Evolutionary conservation across 441 rosid species (phyloP), one percentile per base, ranked within the genome.

Genomic region (Arabidopsis hybrid): DNA sequence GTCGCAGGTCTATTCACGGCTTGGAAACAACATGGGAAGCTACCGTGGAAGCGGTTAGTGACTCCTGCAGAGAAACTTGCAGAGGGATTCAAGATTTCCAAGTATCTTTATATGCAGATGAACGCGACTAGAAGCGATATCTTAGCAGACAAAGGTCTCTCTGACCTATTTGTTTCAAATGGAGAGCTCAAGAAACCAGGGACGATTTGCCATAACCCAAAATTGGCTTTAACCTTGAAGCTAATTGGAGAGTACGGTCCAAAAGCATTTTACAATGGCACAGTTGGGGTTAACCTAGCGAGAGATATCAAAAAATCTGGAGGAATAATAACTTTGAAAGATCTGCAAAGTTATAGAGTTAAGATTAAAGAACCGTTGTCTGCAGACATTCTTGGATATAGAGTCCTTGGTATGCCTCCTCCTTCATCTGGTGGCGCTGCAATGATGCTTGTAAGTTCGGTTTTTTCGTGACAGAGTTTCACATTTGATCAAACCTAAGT

Each of bases 351-450:
- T 7, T 89, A 89, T 31, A 73, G 45, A 76, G 89, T 83, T 21
- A 83, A 77, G 67, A 67, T 77, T 4, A 84, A 66, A 14, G 47
- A 84, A 52, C 85, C 91, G 0, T 14, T 85, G 16, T 61, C 82
- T 4, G 38, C 75, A 9, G 53, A 83, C 3, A 14, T 88, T 80
- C 69, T 76, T 9, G 92, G 88, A 57, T 80, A 79, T n/a, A 14
- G 72, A 65, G 38, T 89, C 12, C 71, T 86, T 1, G 73, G 88
- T 60, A 88, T 86, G 91, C 92, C 90, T 34, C 90, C 95, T 17
- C 92, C 95, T 70, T 86, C 89, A 36, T 74, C 89, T 0, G 92
- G 92, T 2, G 89, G 86, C 4, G 81, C 84, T 40, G 80, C 88
- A 53, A 83, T 87, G 89, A 72, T 74, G 42, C 88, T 89, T 45